Evolutionary conservation across 2,329 filamentous ascomycete genomes (phyloP).

Genomic region (Xylariales sp.): DNA sequence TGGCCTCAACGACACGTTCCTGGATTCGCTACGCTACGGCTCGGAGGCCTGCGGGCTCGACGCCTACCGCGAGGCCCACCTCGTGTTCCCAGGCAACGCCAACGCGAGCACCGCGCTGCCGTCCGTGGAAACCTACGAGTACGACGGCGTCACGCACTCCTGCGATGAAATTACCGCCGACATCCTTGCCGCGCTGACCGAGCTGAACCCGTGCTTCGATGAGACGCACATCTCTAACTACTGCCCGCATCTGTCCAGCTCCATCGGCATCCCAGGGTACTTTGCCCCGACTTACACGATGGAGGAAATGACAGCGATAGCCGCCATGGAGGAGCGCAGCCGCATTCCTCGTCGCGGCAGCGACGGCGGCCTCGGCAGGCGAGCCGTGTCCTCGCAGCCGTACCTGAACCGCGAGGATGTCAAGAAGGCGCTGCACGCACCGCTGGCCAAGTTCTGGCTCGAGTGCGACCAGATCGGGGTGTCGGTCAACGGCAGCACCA

Average conservation of each 20-base stretch:
- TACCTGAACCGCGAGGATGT: conserved; percentile 68
- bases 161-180: conserved; percentile 1
- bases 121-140: conserved; percentile 33
- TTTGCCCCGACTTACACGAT: background rate
- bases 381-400: conserved; percentile 53
- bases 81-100: conserved; percentile 54
- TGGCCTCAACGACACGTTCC: conserved; percentile 48
- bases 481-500: conserved; percentile 35
- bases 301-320: no score
- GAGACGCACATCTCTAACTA: conserved; percentile 59
- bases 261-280: conserved; percentile 32
- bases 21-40: conserved; percentile 40
- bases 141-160: conserved; percentile 46
- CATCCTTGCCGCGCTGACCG: conserved; percentile 40
- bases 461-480: conserved; percentile 11
- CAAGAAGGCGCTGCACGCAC: conserved; percentile 60
- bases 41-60: conserved; percentile 49
- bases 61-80: conserved; percentile 42
- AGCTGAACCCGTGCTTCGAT: conserved; percentile 61
- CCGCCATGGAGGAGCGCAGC: no score
- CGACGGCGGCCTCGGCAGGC: conserved; percentile 51
- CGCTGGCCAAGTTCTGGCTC: conserved; percentile 24
- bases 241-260: conserved; percentile 62
- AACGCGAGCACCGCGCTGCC: conserved; percentile 41
- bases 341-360: no score